Percentiles rank a stretch among this genome's conserved stretches.
phyloP scores from a whole-genome alignment of 345 rosid species.

The Aethionema arabicum region DNA sequence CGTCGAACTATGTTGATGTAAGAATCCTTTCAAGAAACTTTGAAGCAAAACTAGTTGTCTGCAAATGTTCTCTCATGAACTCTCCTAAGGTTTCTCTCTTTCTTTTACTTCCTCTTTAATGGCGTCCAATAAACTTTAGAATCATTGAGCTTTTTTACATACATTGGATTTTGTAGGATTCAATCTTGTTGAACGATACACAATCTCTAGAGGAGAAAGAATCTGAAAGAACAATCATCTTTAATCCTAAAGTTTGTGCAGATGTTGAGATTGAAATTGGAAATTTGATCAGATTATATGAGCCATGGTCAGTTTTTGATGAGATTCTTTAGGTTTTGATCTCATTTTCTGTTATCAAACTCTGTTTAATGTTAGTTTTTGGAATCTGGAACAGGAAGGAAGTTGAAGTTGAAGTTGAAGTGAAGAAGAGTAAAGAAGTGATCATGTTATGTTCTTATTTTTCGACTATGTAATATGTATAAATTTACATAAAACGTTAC shows the following conservation, averaged over 20 bases:
- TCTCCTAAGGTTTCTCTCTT: constrained; percentile 51
- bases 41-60: constrained; percentile 77
- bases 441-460: constrained; percentile 58
- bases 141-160: neutral
- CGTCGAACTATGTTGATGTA: constrained; percentile 43
- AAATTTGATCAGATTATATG: constrained; percentile 52
- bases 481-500: constrained; percentile 6
- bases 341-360: constrained; percentile 3
- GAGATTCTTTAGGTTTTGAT: constrained; percentile 4
- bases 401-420: constrained; percentile 55
- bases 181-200: constrained; percentile 30
- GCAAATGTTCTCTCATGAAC: constrained; percentile 52
- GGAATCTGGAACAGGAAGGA: constrained; percentile 64
- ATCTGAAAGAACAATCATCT: constrained; percentile 53
- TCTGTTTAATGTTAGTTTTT: constrained; percentile 8
- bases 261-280: constrained; percentile 83
- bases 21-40: constrained; percentile 63
- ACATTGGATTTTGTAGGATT: constrained; percentile 43
- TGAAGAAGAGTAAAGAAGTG: constrained; percentile 39
- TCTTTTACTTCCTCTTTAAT: neutral
- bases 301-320: constrained; percentile 63
- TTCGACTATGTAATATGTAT: constrained; percentile 33
- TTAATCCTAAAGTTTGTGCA: constrained; percentile 67
- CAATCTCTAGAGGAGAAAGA: constrained; percentile 36
- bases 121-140: neutral